Evolutionary conservation across 1,139 yeast species (phyloP), one percentile per base, ranked within the genome.

Genomic region (Blastobotrys serpentis): DNA sequence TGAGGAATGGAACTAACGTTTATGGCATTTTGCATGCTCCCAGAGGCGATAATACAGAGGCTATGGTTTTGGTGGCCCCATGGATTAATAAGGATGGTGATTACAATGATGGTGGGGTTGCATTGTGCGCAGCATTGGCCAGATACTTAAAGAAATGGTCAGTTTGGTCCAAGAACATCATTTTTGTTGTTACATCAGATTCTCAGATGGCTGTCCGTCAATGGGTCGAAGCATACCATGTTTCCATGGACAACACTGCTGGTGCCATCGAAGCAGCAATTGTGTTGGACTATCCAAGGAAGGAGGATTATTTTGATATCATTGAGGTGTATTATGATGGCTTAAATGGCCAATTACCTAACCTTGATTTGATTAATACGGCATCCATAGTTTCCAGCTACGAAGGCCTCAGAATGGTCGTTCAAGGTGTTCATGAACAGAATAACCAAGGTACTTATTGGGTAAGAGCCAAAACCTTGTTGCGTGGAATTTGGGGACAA

Each of bases 181-280:
- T 94, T 26, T 71, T 92, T 48, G 96, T 92, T 14, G 78, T 88
- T 50, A 89, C 96, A 3, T 80, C 81, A 44, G 82, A 89, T 61
- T 80, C 86, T 1, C 79, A 79, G 43, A 73, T 74, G 40, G 81
- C 95, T 1, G 72, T 92, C 52, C 73, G 96, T 53, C 72, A 83
- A 1, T 94, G 98, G 98, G 96, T 92, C 3, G 87, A 86, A 52
- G 97, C 96, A 0, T 94, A 94, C 65, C 98, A 94, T 63, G 82
- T 88, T 0, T 73, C 85, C 0, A 72, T 94, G 62, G 95, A 88
- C 59, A 74, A 82, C 49, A 89, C 97, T 1, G 97, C 95, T n/a
- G 99, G 99, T 0, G 80, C 94, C 0, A 86, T 94, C 44, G 98
- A 92, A 58, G 88, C 95, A 26, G 98, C 98, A 0, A 65, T 92